Evolutionary conservation across 768 basidiomycete species (phyloP).

Genomic region (Dictyophora rubrovolvata): DNA sequence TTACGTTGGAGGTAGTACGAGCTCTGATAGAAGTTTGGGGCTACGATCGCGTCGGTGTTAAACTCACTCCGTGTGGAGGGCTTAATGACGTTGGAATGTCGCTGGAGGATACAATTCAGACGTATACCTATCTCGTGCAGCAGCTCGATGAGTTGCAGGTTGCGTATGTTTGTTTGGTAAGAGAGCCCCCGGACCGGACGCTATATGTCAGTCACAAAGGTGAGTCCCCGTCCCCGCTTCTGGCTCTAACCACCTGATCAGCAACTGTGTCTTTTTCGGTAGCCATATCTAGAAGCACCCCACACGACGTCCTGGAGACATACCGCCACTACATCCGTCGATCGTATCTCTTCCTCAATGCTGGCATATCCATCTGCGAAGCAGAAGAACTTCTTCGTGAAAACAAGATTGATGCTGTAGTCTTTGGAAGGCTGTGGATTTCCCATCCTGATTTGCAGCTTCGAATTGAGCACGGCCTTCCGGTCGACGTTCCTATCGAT

Average conservation of each 20-base stretch:
- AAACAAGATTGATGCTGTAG: slow-evolving; percentile 27
- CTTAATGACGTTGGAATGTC: slow-evolving; percentile 17
- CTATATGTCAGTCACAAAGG: slow-evolving; percentile 1
- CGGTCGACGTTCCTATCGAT: slow-evolving; percentile 15
- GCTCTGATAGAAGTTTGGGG: slow-evolving; percentile 18
- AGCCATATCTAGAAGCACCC: slow-evolving; percentile 27
- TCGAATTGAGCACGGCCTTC: slow-evolving; percentile 24
- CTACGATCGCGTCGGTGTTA: slow-evolving; percentile 20
- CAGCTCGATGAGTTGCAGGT: slow-evolving; percentile 4
- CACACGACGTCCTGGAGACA: slow-evolving; percentile 30
- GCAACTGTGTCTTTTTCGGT: background rate
- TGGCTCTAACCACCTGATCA: background rate
- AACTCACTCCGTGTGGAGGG: slow-evolving; percentile 19
- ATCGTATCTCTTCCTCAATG: slow-evolving; percentile 26
- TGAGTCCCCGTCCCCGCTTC: background rate
- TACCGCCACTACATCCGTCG: slow-evolving; percentile 28
- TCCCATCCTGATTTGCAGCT: slow-evolving; percentile 32
- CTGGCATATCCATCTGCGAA: slow-evolving; percentile 27
- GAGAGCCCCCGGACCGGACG: background rate
- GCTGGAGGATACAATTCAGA: slow-evolving; percentile 6
- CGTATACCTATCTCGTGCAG: slow-evolving; percentile 1
- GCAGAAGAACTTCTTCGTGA: slow-evolving; percentile 26
- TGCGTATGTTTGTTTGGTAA: slow-evolving; percentile 2
- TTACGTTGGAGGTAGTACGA: slow-evolving; percentile 24
- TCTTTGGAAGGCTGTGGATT: slow-evolving; percentile 29